Percentiles rank a stretch among this genome's conserved stretches.
Conservation (phyloP, 257 asterid species). For the Jasminum sambac region DNA sequence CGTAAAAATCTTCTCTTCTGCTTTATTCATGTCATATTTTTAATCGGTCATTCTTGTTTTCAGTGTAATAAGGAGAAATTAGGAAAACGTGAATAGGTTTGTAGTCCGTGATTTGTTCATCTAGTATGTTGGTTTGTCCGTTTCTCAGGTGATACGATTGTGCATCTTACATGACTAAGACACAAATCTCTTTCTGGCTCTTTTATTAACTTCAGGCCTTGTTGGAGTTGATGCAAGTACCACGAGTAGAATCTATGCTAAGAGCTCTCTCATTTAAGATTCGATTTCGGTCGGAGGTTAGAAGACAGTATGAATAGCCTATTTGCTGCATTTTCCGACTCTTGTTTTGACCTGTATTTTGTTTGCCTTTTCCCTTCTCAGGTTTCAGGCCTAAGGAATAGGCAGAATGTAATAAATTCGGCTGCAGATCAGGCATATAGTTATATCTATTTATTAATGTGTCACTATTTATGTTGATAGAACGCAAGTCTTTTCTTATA, state of each 20-base stretch:
- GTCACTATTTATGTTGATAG: slow-evolving; percentile 21
- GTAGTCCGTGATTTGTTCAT: slow-evolving; percentile 24
- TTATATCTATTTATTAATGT: slow-evolving; percentile 29
- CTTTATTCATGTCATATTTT: slow-evolving; percentile 9
- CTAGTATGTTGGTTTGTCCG: slow-evolving; percentile 7
- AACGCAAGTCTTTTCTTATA: slow-evolving; percentile 23
- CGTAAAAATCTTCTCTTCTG: slow-evolving; percentile 1
- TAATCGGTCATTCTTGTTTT: slow-evolving; percentile 29
- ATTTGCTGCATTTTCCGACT: slow-evolving; percentile 16
- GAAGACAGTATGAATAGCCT: slow-evolving; percentile 85
- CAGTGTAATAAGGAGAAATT: slow-evolving; percentile 79
- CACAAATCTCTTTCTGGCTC: slow-evolving; percentile 11
- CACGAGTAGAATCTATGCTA: slow-evolving; percentile 77
- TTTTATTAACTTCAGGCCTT: slow-evolving; percentile 55
- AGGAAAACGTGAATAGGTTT: slow-evolving; percentile 92
- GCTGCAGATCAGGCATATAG: slow-evolving; percentile 82
- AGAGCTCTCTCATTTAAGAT: slow-evolving; percentile 85
- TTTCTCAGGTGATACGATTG: slow-evolving; percentile 10
- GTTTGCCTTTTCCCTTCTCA: slow-evolving; percentile 64
- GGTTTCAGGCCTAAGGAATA: slow-evolving; percentile 82
- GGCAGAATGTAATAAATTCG: slow-evolving; percentile 70
- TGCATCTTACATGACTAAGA: slow-evolving; percentile 12
- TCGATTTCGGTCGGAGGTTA: slow-evolving; percentile 85
- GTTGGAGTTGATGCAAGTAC: slow-evolving; percentile 94
- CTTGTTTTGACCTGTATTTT: slow-evolving; percentile 9